Evolutionary conservation across 2,329 filamentous ascomycete species (phyloP), one percentile per base, ranked within the genome.

Genomic region (Pseudogymnoascus sp.): DNA sequence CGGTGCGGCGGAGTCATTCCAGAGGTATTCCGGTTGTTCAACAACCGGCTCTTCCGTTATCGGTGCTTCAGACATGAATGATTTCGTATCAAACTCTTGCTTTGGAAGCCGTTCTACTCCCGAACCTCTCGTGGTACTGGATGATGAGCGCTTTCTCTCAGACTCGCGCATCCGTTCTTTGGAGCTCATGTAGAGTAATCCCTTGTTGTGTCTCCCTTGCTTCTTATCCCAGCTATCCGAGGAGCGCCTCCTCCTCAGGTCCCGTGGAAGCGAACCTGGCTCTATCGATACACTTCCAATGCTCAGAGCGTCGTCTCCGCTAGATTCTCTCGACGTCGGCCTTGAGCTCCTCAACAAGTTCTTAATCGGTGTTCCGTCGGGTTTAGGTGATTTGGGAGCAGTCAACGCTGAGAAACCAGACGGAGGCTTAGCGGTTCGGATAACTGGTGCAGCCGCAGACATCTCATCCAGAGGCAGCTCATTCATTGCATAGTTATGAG

Each of bases 391-490:
- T 65, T 80, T 86, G 63, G 81, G 81, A 0, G 87, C 83, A n/a
- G 88, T 91, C 60, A 90, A 76, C 16, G 86, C 77, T 25, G 89
- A 92, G 69, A 87, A 85, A 61, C 89, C 90, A 60, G 89, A 91
- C 0, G 90, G 90, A 6, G 88, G 88, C 73, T 93, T 93, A 33
- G 91, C 85, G 33, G 93, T 96, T 66, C 88, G 87, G 69, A 96
- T 83, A 62, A 93, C 83, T 16, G 92, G 91, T 11, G 91, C 78
- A 58, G 79, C 78, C 21, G 85, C 85, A 31, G 85, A 81, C 49
- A 87, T 76, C 62, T 88, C 83, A 75, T 87, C 81, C 66, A 87
- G 75, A 9, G 81, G 78, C 63, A 75, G 72, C 37, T 81, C 78
- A 59, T 83, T 78, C 49, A 78, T 71, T 11, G 80, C 70, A 16